A percentile compares a stretch with the other conserved stretches of the same genome.
These are phyloP conservation scores for Termitomyces sp. DNA, from an alignment of 1,284 basidiomycete genomes.

Conservation along the genomic window DNA sequence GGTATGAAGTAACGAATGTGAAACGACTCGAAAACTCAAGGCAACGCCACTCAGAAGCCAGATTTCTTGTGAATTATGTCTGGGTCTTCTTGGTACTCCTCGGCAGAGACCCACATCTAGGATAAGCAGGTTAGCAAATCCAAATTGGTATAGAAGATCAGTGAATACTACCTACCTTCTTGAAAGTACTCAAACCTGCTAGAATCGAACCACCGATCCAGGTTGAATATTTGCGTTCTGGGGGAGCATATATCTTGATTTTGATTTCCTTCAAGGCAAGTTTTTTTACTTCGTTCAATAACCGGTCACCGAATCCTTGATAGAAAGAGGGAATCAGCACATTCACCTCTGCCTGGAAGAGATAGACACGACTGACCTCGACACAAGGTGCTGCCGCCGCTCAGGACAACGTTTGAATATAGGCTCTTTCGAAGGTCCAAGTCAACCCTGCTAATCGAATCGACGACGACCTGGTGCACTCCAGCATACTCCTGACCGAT, in stretches of 20 bases:
- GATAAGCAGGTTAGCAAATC: not conserved
- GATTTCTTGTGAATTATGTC: constrained; percentile 95
- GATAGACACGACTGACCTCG: constrained; percentile 54
- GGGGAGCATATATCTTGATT: constrained; percentile 99
- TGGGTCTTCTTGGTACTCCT: constrained; percentile 99
- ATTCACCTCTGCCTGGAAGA: not conserved
- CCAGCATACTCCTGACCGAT: constrained; percentile 96
- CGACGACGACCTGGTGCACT: constrained; percentile 92
- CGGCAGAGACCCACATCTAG: constrained; percentile 98
- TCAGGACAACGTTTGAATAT: constrained; percentile 95
- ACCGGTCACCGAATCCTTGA: constrained; percentile 90
- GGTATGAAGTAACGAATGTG: constrained; percentile 11
- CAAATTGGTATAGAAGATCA: not conserved
- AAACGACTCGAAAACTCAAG: constrained; percentile 2
- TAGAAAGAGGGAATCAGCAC: constrained; percentile 11
- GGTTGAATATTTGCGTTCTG: constrained; percentile 99
- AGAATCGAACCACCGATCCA: constrained; percentile 99
- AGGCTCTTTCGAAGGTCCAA: constrained; percentile 91
- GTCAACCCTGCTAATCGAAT: constrained; percentile 83
- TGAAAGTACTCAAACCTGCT: constrained; percentile 95
- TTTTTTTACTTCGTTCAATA: constrained; percentile 95
- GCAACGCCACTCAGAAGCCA: constrained; percentile 47
- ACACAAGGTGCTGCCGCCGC: constrained; percentile 93
- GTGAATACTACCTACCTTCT: constrained; percentile 81
- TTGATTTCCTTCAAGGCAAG: constrained; percentile 96